Evolutionary conservation across 1,284 basidiomycete genomes (phyloP), one percentile per base, ranked within the genome.

Genomic region (Erythrobasidium hasegawianum): DNA sequence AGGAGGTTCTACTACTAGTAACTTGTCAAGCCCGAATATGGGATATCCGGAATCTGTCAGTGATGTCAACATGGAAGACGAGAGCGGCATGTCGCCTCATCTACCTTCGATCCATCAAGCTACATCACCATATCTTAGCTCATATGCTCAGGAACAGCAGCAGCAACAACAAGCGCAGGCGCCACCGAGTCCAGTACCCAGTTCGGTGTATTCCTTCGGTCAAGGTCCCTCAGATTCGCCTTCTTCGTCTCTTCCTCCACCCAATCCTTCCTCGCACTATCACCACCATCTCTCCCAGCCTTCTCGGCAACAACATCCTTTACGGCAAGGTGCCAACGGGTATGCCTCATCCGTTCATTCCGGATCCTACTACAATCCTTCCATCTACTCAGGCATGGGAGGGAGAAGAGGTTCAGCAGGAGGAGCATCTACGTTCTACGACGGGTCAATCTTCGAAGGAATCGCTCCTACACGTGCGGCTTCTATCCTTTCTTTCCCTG

Each of bases 191-290:
- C 45, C 70, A 29, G 62, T 50, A 1, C 62, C 62, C n/a, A 65
- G 64, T 49, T 76, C 77, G 22, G 74, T 75, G 1, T 77, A 76
- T 38, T 74, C 76, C 50, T 73, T 72, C 53, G 70, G 67, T 26
- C 59, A 58, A 40, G 66, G 57, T 3, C 43, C 43, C 43, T 47
- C 43, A 18, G 22, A 18, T 14, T 47, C 43, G n/a, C 43, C 43
- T 18, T 52, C 59, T 26, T 29, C 49, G 33, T 52, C 50, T 10
- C 27, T 62, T 18, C 59, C 59, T 24, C 59, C 52, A 66, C 75
- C 77, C 10, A 81, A 82, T 61, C 75, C 77, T 13, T 73, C 75
- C 50, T 78, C 78, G 20, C 75, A 78, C 49, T 33, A 33, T 33
- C 33, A 33, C 11, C 72, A n/a, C 45, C 69, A 67, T 64, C 71